Evolutionary conservation across 345 rosid genomes (phyloP).

Genomic region (Stellera chamaejasme): DNA sequence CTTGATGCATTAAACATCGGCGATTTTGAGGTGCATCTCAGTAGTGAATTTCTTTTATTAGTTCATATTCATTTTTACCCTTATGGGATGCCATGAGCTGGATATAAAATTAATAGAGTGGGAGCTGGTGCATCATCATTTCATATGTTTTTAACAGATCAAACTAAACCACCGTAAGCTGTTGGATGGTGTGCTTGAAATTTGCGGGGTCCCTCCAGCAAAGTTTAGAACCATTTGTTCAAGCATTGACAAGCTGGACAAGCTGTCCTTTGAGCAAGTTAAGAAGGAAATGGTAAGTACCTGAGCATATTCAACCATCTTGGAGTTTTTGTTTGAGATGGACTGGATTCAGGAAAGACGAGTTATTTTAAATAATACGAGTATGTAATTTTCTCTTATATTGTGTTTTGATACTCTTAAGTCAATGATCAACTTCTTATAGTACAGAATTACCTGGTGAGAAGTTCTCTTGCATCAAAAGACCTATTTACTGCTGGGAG

Average conservation of each 20-base stretch:
- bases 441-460: too few species aligned
- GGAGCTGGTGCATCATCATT: neutral
- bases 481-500: too few species aligned
- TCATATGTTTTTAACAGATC: constrained; percentile 34
- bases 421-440: too few species aligned
- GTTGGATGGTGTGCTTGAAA: constrained; percentile 92
- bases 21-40: constrained; percentile 60
- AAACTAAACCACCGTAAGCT: constrained; percentile 87
- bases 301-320: neutral
- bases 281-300: constrained; percentile 77
- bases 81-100: neutral
- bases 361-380: too few species aligned
- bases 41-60: neutral
- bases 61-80: constrained; percentile 4
- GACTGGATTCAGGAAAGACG: too few species aligned
- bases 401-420: too few species aligned
- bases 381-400: too few species aligned
- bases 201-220: constrained; percentile 89
- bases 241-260: constrained; percentile 89
- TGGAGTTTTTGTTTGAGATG: too few species aligned
- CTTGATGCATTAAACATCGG: constrained; percentile 79
- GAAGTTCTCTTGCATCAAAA: too few species aligned
- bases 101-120: neutral
- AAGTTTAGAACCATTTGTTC: constrained; percentile 93
- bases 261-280: constrained; percentile 78